A percentile compares a stretch with the other conserved stretches of the same genome.
phyloP scores from a whole-genome alignment of 148 eudicot genomes.

The Camellia lanceoleosa region DNA sequence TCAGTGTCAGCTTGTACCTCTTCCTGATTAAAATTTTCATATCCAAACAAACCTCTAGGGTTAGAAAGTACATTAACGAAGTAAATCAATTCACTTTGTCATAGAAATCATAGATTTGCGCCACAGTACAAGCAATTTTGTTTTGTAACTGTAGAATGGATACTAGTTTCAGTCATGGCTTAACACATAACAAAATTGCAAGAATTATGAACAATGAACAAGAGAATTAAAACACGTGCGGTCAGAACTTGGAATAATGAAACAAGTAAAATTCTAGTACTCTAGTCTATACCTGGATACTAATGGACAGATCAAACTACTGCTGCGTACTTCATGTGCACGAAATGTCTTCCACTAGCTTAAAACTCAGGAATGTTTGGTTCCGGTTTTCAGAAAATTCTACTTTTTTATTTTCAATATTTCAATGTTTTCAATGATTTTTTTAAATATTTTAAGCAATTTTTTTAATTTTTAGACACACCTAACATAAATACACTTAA shows the following conservation, averaged over 20 bases:
- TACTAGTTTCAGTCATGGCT: background rate
- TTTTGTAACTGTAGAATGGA: background rate
- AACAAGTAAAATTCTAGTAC: background rate
- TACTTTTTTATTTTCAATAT: too few species aligned
- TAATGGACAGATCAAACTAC: background rate
- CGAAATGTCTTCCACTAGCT: background rate
- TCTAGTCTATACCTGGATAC: background rate
- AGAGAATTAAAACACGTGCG: too few species aligned
- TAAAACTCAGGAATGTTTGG: background rate
- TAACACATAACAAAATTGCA: background rate
- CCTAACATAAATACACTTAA: too few species aligned
- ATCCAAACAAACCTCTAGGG: constrained; percentile 3
- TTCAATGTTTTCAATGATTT: too few species aligned
- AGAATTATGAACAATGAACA: background rate
- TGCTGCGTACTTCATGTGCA: background rate
- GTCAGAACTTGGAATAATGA: background rate
- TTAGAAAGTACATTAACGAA: background rate
- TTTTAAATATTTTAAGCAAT: too few species aligned
- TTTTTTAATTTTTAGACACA: too few species aligned
- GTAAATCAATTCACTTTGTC: background rate
- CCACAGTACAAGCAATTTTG: background rate
- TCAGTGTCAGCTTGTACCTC: constrained; percentile 81
- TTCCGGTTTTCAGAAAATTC: too few species aligned
- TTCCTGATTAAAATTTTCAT: constrained; percentile 52
- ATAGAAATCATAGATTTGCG: background rate